Evolutionary conservation across 345 rosid species (phyloP).

Genomic region (Rhodamnia argentea): DNA sequence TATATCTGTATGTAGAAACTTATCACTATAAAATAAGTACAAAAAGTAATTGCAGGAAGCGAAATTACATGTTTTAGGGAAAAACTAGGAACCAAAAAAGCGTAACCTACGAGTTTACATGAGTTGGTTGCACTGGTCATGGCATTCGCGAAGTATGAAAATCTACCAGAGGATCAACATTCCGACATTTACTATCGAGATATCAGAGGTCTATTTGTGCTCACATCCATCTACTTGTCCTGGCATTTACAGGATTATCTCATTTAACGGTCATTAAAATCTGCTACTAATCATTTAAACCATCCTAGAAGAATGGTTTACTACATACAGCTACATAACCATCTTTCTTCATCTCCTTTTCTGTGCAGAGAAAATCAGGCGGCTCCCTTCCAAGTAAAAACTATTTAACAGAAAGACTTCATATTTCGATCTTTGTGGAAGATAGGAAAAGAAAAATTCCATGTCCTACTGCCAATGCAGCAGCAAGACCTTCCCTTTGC

Average conservation of each 20-base stretch:
- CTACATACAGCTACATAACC: background rate
- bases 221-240: no score
- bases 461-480: background rate
- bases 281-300: background rate
- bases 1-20: constrained; percentile 21
- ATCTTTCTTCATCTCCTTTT: background rate
- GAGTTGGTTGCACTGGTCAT: no score
- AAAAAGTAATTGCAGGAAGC: background rate
- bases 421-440: background rate
- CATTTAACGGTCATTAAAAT: background rate
- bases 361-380: background rate
- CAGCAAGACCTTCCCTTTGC: background rate
- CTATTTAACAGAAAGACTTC: background rate
- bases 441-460: background rate
- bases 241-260: no score
- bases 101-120: no score
- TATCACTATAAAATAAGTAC: background rate
- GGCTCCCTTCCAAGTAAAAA: background rate
- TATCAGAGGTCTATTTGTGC: no score
- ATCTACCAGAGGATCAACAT: no score
- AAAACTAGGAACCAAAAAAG: no score
- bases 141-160: no score
- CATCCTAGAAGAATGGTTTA: background rate
- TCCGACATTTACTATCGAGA: no score
- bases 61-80: no score